phyloP scores from a whole-genome alignment of 1,139 yeast genomes.

The Pneumocystis wakefieldiae region DNA sequence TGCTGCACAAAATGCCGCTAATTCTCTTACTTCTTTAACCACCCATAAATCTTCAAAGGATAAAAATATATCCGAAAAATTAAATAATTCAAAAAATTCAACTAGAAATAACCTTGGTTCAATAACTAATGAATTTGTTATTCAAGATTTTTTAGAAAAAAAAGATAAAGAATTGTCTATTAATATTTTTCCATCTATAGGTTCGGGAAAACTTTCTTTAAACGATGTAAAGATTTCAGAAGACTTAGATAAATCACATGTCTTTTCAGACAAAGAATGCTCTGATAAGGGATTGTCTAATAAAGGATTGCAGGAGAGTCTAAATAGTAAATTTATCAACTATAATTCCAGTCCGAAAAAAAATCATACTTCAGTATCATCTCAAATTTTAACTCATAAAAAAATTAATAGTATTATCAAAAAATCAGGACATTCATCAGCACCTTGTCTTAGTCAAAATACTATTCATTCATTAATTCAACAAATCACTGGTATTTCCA shows the following conservation, averaged over 20 bases:
- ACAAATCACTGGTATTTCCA: slow-evolving; percentile 26
- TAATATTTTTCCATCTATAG: background rate
- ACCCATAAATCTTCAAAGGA: background rate
- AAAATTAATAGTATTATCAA: background rate
- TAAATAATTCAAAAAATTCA: background rate
- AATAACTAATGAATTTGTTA: background rate
- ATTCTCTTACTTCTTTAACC: background rate
- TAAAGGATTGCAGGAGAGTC: background rate
- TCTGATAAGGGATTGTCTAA: background rate
- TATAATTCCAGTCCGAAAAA: background rate
- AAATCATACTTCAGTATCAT: background rate
- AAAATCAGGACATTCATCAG: background rate
- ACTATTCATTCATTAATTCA: background rate
- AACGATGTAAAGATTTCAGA: background rate
- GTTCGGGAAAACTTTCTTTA: background rate
- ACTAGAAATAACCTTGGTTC: background rate
- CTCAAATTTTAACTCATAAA: background rate
- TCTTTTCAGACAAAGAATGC: background rate
- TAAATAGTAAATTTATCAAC: background rate
- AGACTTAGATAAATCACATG: background rate
- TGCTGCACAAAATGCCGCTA: background rate
- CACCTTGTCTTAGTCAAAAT: background rate
- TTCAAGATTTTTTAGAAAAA: background rate
- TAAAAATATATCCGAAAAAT: background rate
- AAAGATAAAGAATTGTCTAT: background rate